Base-by-base conservation (phyloP, 73 alveolate genomes). In the Urostyla sp. region DNA sequence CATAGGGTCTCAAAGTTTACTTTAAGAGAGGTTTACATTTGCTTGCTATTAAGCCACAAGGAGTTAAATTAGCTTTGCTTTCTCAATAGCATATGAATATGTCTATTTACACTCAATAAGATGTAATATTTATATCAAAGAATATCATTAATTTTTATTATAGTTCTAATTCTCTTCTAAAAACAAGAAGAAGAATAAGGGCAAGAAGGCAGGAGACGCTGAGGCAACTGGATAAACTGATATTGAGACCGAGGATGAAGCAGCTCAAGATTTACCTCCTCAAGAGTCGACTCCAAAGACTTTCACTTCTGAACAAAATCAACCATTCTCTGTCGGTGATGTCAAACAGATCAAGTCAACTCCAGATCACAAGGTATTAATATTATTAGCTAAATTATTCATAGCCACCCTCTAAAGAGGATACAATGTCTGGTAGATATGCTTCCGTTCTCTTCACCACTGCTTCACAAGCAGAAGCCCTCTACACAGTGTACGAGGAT, bases 371-470 rank as follows among this genome's bases (percentile, higher is more conserved):
- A 10, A 67, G 15, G 61, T 80, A 52, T 50, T 50, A 31, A 7
- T 50, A 38, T 11, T 40, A 13, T 20, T 27, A 28, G 48, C 56
- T 67, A 35, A 35, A 54, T 37, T 27, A 13, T 23, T 55, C 5
- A 55, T 44, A 82, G 81, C 95, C 95, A 44, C 87, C 92, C 7
- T 8, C 69, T 16, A 75, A 55, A 50, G 96, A 90, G 37, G 94
- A 90, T 54, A 80, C 91, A 46, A 72, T 81, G 7, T 76, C 67
- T 27, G 96, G 96, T 16, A 58, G 91, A 60, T 90, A 90, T 81
- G 94, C 96, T 66, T 83, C 91, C 18, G 96, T 87, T 50, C 60
- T 90, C 63, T 90, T 90, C 87, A 72, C 94, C 38, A 32, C 82
- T 24, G 96, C 96, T n/a, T 80, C 92, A 21, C 54, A 75, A 55